phyloP scores from a whole-genome alignment of 768 basidiomycete species.

The Leccinum imitatum region DNA sequence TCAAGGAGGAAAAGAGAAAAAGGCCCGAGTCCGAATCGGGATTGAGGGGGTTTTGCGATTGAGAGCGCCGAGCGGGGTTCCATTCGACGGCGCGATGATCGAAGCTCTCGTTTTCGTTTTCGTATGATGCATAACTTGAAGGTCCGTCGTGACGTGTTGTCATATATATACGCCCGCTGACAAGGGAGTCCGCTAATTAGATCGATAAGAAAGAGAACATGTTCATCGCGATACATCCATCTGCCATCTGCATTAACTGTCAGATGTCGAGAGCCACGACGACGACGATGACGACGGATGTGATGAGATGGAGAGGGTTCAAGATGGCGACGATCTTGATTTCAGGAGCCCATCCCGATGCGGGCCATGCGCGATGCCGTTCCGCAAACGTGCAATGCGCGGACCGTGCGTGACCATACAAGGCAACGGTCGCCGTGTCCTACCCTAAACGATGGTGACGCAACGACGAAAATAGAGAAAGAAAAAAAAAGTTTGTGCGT shows the following conservation, averaged over 20 bases:
- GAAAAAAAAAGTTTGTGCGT: neutral
- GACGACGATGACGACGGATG: neutral
- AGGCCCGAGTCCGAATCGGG: neutral
- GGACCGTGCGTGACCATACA: neutral
- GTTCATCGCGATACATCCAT: neutral
- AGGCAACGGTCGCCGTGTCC: slow-evolving; percentile 7
- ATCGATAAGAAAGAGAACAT: neutral
- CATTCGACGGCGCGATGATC: neutral
- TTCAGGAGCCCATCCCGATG: neutral
- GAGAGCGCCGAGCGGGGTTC: neutral
- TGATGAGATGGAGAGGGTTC: neutral
- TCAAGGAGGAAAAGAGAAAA: neutral
- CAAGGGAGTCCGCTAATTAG: neutral
- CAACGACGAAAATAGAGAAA: slow-evolving; percentile 1
- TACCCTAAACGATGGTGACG: neutral
- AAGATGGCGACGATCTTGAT: neutral
- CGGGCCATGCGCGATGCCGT: neutral
- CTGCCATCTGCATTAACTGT: neutral
- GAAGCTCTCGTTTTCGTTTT: neutral
- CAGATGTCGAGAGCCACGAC: neutral
- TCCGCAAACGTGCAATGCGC: neutral
- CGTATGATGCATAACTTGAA: neutral
- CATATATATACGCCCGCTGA: neutral
- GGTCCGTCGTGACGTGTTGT: neutral
- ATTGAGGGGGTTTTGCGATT: slow-evolving; percentile 15